Evolutionary conservation across 208 protist species (phyloP).

Genomic region (Trypanosoma rangeli): DNA sequence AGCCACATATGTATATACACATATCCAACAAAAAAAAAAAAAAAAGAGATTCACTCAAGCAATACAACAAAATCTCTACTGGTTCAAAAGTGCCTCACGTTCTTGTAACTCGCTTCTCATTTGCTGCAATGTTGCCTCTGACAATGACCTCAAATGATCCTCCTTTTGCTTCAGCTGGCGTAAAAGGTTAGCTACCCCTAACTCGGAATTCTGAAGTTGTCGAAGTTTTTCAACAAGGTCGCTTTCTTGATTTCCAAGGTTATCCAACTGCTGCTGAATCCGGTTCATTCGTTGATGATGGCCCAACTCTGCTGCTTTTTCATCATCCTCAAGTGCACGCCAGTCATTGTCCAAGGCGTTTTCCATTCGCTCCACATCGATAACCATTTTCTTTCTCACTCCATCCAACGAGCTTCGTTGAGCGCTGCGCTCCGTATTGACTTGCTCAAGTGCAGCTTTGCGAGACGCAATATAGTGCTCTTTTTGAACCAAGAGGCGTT

Average conservation of each 20-base stretch:
- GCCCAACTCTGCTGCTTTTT: slow-evolving; percentile 14
- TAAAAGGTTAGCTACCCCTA: slow-evolving; percentile 22
- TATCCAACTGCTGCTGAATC: slow-evolving; percentile 27
- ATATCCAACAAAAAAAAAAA: slow-evolving; percentile 6
- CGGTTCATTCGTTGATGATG: slow-evolving; percentile 29
- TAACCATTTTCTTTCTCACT: slow-evolving; percentile 16
- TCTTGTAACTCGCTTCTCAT: slow-evolving; percentile 31
- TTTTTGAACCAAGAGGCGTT: slow-evolving; percentile 26
- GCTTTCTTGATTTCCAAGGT: slow-evolving; percentile 20
- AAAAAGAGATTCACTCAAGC: neutral
- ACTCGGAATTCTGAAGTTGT: slow-evolving; percentile 32
- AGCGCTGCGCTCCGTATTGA: slow-evolving; percentile 7
- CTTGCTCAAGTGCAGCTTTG: slow-evolving; percentile 21
- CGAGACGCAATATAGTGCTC: slow-evolving; percentile 30
- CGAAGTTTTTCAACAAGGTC: slow-evolving; percentile 25
- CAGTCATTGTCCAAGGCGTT: slow-evolving; percentile 33
- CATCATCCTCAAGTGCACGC: slow-evolving; percentile 29
- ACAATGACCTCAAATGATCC: slow-evolving; percentile 22
- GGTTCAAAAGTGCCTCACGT: slow-evolving; percentile 21
- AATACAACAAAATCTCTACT: slow-evolving; percentile 13
- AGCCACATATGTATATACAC: neutral
- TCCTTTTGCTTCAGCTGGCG: slow-evolving; percentile 31
- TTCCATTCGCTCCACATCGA: slow-evolving; percentile 26
- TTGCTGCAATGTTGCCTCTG: slow-evolving; percentile 30
- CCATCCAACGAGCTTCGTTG: slow-evolving; percentile 1